Base-by-base conservation (phyloP, 352 stramenopile species). In the Globisporangium orthogonon region DNA sequence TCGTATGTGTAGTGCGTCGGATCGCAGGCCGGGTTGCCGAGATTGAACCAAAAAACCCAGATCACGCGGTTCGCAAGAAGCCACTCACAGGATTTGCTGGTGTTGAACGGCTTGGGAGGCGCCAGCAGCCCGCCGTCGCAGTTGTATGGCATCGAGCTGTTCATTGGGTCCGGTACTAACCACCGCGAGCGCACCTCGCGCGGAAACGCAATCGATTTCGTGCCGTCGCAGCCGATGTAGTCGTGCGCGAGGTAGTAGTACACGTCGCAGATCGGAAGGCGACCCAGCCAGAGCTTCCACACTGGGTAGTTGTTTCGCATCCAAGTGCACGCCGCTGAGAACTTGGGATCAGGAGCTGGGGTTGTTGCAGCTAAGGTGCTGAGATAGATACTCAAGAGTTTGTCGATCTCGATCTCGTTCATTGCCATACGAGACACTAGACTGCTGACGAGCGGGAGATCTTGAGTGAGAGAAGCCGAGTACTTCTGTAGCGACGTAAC, bases 271-370 rank as follows among this genome's bases (percentile, higher is more conserved):
- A 67, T 28, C 7, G 73, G 69, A 7, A 83, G 50, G 30, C 49
- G 60, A 9, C 62, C 52, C 4, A 86, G 62, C 76, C 71, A 84
- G 4, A 18, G 15, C 30, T 50, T 72, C 76, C 76, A 86, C 13
- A 67, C 56, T 3, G 44, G 4, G 30, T 74, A 86, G 39, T 69
- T 83, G 15, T 65, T 53, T n/a, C 63, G 63, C 10, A 83, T 43
- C 73, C 73, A 86, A 2, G 39, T 56, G 52, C 76, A 86, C 4
- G 76, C 64, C 11, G 72, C 58, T 18, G 51, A 50, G 51, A 82
- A 86, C 14, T 58, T 50, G 11, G 57, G 41, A 39, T 82, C 59
- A 1, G 59, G 43, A 6, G 51, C 17, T 2, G 30, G 30, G n/a
- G 41, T 30, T 6, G 28, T 31, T 3, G 23, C 37, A 0, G 47